Evolutionary conservation across 352 stramenopile species (phyloP).

Genomic region (Albugo laibachii): DNA sequence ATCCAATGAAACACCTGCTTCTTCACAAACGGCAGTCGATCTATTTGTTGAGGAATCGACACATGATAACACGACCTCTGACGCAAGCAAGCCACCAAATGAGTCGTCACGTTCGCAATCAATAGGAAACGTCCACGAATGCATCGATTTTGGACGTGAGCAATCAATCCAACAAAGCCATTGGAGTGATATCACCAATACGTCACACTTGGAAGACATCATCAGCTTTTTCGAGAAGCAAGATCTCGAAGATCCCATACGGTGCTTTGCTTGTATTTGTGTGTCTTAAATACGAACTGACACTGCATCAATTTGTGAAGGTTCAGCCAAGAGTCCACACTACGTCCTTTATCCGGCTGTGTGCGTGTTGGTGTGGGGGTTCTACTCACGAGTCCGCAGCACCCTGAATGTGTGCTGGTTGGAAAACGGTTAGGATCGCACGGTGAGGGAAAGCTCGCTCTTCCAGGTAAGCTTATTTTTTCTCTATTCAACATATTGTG

Average conservation of each 20-base stretch:
- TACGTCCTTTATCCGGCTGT: constrained; percentile 24
- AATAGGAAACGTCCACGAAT: too few species aligned
- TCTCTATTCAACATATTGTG: not conserved
- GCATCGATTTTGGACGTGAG: not conserved
- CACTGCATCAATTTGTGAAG: not conserved
- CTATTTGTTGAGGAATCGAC: constrained; percentile 2
- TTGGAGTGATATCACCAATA: constrained; percentile 65
- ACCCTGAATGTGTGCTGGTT: constrained; percentile 52
- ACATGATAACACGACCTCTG: not conserved
- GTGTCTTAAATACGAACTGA: constrained; percentile 1
- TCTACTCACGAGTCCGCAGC: constrained; percentile 35
- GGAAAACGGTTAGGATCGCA: constrained; percentile 54
- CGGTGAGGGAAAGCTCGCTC: constrained; percentile 46
- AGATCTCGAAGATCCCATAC: constrained; percentile 34
- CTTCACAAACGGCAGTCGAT: too few species aligned
- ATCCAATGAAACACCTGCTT: too few species aligned
- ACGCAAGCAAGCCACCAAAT: too few species aligned
- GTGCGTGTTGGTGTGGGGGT: constrained; percentile 64
- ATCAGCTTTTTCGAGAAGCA: constrained; percentile 71
- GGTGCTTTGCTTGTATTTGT: constrained; percentile 11
- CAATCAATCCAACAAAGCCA: constrained; percentile 56
- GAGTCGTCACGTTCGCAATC: too few species aligned
- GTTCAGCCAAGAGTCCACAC: constrained; percentile 13
- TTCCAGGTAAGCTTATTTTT: constrained; percentile 18
- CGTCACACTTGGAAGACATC: constrained; percentile 69